Evolutionary conservation across 768 basidiomycete genomes (phyloP).

Genomic region (Cystobasidium ongulense): DNA sequence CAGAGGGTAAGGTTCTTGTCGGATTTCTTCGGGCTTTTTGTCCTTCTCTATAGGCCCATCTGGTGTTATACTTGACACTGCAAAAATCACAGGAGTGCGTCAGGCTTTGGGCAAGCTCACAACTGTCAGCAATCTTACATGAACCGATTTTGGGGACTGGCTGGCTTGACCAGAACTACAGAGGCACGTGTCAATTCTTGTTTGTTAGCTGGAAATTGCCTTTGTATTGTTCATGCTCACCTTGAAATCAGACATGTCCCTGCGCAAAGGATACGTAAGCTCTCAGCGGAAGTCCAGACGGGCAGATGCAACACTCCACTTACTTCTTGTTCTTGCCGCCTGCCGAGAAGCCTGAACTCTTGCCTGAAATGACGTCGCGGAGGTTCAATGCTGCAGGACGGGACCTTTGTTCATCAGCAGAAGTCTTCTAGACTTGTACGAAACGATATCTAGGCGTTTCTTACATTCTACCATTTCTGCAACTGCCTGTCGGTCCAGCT

Average conservation of each 20-base stretch:
- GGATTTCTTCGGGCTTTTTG: conserved; percentile 65
- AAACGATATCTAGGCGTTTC: neutral
- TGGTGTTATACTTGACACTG: conserved; percentile 27
- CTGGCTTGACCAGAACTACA: conserved; percentile 83
- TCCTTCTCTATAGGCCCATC: conserved; percentile 87
- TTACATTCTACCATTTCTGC: conserved; percentile 26
- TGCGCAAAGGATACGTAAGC: neutral
- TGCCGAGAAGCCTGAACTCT: conserved; percentile 2
- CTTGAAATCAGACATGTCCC: conserved; percentile 19
- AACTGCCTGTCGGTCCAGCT: conserved; percentile 53
- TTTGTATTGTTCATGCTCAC: conserved; percentile 24
- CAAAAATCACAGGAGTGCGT: too few species aligned
- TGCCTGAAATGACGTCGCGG: conserved; percentile 14
- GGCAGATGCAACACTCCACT: neutral
- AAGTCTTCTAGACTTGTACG: neutral
- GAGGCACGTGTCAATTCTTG: neutral
- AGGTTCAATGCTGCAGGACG: conserved; percentile 11
- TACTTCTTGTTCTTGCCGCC: conserved; percentile 33
- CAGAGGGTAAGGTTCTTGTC: conserved; percentile 76
- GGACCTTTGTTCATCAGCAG: too few species aligned
- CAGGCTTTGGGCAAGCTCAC: too few species aligned
- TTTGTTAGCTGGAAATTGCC: conserved; percentile 42
- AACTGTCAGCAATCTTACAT: too few species aligned
- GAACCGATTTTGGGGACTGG: conserved; percentile 83
- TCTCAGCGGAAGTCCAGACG: neutral